Base-by-base conservation (phyloP, 2,329 filamentous ascomycete genomes). In the Aspergillaceae sp. region DNA sequence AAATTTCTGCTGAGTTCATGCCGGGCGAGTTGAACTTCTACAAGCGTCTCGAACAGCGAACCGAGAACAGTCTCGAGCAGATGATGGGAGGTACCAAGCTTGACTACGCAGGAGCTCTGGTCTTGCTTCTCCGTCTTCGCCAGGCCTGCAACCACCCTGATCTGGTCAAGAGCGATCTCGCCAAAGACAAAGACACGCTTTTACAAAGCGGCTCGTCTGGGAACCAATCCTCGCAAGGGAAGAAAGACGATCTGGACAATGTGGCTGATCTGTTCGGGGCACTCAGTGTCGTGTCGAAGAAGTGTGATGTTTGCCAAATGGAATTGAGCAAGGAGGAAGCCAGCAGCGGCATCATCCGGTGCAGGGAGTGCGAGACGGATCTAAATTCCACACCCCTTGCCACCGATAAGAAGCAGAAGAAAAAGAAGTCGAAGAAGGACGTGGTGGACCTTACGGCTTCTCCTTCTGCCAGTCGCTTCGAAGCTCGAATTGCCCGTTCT, bases 121-220 rank as follows among this genome's bases (percentile, higher is more conserved):
- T 95, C 8, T 73, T 98, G 50, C 78, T 98, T n/a, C 73, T 98
- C 46, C 83, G 92, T 35, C 74, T 98, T 49, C 79, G 92, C 49
- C 92, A 98, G 65, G 87, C 89, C 19, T 98, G 92, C 66, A 95
- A 98, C 60, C 92, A 98, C 63, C 89, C 90, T 0, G 84, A 88
- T 54, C 75, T 98, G 40, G 84, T 95, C 8, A 87, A 87, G 53
- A 84, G 83, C 52, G 91, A 94, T 60, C 74, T 96, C 47, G 84
- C 84, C 46, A 87, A 87, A 53, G 92, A 98, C 63, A 88, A 84
- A 57, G 92, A 97, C 59, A 87, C 87, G 2, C 70, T 95, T 46
- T 77, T 82, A 1, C 84, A 82, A 1, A 85, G 79, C 30, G 70
- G 72, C 4, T 74, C 69, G 32, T 58, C 71, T 2, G 68, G 66